Percentiles rank a stretch among this genome's conserved stretches.
These are phyloP conservation scores for Cicer judaicum DNA, from an alignment of 306 rosid genomes.

Conservation along the genomic window DNA sequence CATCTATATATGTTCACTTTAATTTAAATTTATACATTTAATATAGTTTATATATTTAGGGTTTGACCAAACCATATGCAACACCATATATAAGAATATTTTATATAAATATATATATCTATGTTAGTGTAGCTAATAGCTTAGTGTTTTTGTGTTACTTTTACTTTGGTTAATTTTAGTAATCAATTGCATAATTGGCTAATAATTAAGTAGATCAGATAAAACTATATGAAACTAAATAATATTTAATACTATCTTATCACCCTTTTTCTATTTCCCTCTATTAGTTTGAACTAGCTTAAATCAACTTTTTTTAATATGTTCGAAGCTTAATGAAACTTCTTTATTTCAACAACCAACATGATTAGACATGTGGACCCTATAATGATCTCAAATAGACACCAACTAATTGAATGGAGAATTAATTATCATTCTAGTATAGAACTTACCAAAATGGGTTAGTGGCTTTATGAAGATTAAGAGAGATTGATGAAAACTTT, in stretches of 20 bases:
- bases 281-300: conserved; percentile 48
- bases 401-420: conserved; percentile 43
- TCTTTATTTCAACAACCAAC: conserved; percentile 84
- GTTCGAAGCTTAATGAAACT: conserved; percentile 53
- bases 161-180: conserved; percentile 17
- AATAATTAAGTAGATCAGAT: conserved; percentile 41
- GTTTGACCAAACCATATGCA: conserved; percentile 35
- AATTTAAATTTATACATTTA: too few relatives aligned
- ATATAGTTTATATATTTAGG: conserved; percentile 10
- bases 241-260: conserved; percentile 45
- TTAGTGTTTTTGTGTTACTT: conserved; percentile 18
- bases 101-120: not conserved
- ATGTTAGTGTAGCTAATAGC: conserved; percentile 1
- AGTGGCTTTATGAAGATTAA: conserved; percentile 29
- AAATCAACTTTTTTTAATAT: conserved; percentile 55
- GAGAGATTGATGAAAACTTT: conserved; percentile 26
- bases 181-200: conserved; percentile 33
- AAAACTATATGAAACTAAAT: conserved; percentile 34
- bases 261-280: not conserved
- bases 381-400: conserved; percentile 53
- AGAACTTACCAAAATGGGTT: conserved; percentile 36
- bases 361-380: conserved; percentile 86
- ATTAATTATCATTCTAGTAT: conserved; percentile 39
- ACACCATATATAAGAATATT: not conserved
- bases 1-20: not conserved